A percentile compares a stretch with the other conserved stretches of the same genome.
These are phyloP conservation scores for Picea glauca DNA, from an alignment of 75 land plant genomes.

Conservation along the genomic window DNA sequence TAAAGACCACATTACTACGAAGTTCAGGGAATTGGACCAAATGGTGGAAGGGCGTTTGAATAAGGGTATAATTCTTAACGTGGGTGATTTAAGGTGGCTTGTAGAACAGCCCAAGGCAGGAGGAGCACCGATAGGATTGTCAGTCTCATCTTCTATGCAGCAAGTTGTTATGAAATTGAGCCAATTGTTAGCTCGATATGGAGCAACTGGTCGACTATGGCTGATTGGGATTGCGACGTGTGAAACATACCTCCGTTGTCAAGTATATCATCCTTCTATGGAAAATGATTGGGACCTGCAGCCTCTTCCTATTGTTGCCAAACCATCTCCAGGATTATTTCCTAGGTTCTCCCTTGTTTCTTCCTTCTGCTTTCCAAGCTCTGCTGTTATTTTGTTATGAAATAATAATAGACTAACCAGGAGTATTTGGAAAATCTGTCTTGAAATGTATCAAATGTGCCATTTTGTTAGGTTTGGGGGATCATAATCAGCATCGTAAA, in stretches of 20 bases:
- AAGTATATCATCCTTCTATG: slow-evolving; percentile 65
- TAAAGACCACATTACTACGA: slow-evolving; percentile 13
- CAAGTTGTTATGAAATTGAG: slow-evolving; percentile 33
- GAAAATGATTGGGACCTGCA: slow-evolving; percentile 87
- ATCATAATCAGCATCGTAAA: background rate
- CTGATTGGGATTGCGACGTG: slow-evolving; percentile 46
- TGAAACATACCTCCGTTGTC: slow-evolving; percentile 70
- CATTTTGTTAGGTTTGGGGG: background rate
- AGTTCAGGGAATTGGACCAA: slow-evolving; percentile 49
- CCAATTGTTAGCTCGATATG: slow-evolving; percentile 18
- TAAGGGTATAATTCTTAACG: slow-evolving; percentile 56
- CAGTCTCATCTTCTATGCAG: slow-evolving; percentile 22
- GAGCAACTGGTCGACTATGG: slow-evolving; percentile 27
- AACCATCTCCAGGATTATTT: slow-evolving; percentile 18
- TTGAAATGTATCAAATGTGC: background rate
- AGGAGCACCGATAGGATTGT: slow-evolving; percentile 6
- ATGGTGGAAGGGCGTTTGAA: slow-evolving; percentile 38
- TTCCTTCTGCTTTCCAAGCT: background rate
- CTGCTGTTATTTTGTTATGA: background rate
- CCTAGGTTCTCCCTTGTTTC: slow-evolving; percentile 16
- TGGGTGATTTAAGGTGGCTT: slow-evolving; percentile 90
- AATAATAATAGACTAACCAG: background rate
- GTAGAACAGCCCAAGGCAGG: slow-evolving; percentile 47
- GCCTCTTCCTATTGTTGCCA: slow-evolving; percentile 57
- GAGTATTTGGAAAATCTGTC: background rate